Evolutionary conservation across 2,329 filamentous ascomycete genomes (phyloP), one percentile per base, ranked within the genome.

Genomic region (Alternaria brassicae): DNA sequence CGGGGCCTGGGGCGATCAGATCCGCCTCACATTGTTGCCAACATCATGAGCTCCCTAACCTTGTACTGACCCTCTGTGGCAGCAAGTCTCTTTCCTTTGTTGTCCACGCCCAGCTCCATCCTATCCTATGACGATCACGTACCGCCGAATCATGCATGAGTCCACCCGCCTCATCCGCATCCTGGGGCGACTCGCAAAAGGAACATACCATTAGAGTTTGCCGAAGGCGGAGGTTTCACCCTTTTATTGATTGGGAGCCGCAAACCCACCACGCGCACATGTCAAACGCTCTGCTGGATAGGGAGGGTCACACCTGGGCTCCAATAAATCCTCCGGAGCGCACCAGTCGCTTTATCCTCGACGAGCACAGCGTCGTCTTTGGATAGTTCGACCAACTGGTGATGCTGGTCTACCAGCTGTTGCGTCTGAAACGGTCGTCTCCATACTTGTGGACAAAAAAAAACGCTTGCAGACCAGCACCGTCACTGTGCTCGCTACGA

Each of bases 141-240:
- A 47, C 32, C 15, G 32, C 48, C 28, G 44, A 47, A 53, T 58
- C 41, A 42, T 23, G 42, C 49, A 56, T 56, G 40, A 52, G 48
- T 9, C 40, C 41, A 52, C 36, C 41, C 45, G 36, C n/a, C 39
- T 27, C 49, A 53, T 39, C 52, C 47, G 54, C 48, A 23, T 12
- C 44, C 37, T 47, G 53, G 44, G 41, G 51, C 60, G 21, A 58
- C 42, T 47, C 54, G 49, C 47, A 62, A 51, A 55, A 58, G 41
- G 41, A 59, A 39, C 58, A 39, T 34, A 13, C 28, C 28, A 36
- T 48, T 48, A 52, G 40, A 49, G 15, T 47, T 52, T 28, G 39
- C 27, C 40, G 28, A 21, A 48, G 41, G 41, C 59, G 40, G 55
- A 55, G n/a, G 60, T 62, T 60, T 56, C 60, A 62, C 44, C 19